Conservation (phyloP, 768 basidiomycete genomes). For the Russula foetens region DNA sequence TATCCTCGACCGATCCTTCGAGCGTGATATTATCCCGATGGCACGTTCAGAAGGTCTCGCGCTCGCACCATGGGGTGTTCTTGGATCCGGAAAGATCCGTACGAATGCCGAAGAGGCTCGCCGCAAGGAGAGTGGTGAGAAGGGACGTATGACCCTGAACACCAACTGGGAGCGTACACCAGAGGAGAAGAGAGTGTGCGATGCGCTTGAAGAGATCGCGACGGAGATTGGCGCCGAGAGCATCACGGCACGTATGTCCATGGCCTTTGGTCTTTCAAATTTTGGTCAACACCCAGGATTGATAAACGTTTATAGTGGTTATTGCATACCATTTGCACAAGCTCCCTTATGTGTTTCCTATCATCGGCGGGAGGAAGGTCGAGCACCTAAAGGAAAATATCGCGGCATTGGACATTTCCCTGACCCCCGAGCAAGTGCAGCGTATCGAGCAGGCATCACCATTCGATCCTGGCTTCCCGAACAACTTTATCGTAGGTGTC, state of each 20-base stretch:
- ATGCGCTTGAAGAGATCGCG: constrained; percentile 33
- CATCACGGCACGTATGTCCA: constrained; percentile 19
- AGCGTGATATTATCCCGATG: constrained; percentile 36
- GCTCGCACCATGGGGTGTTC: constrained; percentile 36
- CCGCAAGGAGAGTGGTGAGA: constrained; percentile 27
- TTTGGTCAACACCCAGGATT: not conserved
- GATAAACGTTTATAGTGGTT: constrained; percentile 27
- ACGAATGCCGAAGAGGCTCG: constrained; percentile 31
- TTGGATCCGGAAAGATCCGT: constrained; percentile 33
- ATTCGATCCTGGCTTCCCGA: constrained; percentile 37
- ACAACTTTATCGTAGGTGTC: constrained; percentile 20
- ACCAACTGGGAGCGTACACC: constrained; percentile 30
- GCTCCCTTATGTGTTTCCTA: constrained; percentile 38
- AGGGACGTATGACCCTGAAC: constrained; percentile 26
- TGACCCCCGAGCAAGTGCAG: constrained; percentile 35
- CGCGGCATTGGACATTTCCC: constrained; percentile 35
- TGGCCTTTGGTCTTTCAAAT: no score
- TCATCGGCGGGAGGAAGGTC: constrained; percentile 40
- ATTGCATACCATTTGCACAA: constrained; percentile 45
- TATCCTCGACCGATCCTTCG: constrained; percentile 30
- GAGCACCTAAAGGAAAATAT: constrained; percentile 40
- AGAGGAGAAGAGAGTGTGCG: constrained; percentile 28
- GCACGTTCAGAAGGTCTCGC: constrained; percentile 29
- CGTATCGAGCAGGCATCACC: constrained; percentile 32
- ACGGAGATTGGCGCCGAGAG: constrained; percentile 30